phyloP scores from a whole-genome alignment of 331 rosid genomes.

The Cucumis variabilis region DNA sequence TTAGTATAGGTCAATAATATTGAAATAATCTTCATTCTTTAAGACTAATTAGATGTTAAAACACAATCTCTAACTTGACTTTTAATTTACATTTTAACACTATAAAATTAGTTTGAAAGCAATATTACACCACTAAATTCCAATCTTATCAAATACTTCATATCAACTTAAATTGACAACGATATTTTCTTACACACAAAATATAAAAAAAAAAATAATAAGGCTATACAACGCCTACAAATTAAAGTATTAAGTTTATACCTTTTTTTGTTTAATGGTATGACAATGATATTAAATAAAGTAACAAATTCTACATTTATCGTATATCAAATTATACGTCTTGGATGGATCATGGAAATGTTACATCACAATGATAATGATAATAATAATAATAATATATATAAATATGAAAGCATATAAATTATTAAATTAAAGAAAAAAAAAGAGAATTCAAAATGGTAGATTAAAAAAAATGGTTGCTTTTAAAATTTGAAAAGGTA shows the following conservation, averaged over 20 bases:
- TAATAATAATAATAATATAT: not conserved
- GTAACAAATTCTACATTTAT: not conserved
- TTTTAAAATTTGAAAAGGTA: not conserved
- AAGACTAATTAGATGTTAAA: too few species aligned
- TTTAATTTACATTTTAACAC: not conserved
- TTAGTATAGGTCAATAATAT: too few species aligned
- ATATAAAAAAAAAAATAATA: not conserved
- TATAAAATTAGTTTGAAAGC: not conserved
- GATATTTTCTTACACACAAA: not conserved
- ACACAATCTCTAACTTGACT: not conserved
- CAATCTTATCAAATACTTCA: not conserved
- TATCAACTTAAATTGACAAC: not conserved
- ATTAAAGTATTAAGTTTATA: not conserved
- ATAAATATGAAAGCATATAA: not conserved
- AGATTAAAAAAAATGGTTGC: not conserved
- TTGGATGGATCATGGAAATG: not conserved
- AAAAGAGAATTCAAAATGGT: not conserved
- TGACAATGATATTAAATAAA: not conserved
- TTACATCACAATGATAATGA: not conserved
- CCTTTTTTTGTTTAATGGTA: not conserved
- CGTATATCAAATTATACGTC: not conserved
- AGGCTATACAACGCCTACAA: not conserved
- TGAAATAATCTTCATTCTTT: too few species aligned
- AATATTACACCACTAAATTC: not conserved
- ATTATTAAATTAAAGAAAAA: not conserved